Percentiles rank a stretch among this genome's conserved stretches.
These are phyloP conservation scores for Rhazya stricta DNA, from an alignment of 257 asterid genomes.

Conservation along the genomic window DNA sequence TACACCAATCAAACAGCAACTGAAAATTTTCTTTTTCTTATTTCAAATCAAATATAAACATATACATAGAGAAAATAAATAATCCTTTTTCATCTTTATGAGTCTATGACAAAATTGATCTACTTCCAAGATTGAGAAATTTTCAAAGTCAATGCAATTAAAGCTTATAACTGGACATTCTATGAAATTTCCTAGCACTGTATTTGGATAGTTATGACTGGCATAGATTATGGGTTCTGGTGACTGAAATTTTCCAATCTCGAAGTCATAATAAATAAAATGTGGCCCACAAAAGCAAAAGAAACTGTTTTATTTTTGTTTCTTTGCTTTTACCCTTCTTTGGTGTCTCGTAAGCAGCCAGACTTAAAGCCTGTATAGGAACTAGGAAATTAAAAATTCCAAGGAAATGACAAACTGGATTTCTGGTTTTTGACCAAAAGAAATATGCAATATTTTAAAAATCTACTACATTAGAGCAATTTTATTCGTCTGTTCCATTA, in stretches of 20 bases:
- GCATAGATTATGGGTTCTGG: not conserved
- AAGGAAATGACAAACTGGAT: no score
- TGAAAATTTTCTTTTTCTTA: not conserved
- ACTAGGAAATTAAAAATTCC: no score
- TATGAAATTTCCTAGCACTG: not conserved
- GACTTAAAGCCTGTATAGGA: no score
- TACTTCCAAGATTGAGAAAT: not conserved
- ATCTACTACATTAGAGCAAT: not conserved
- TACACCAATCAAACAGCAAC: not conserved
- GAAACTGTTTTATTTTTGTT: not conserved
- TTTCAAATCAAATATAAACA: not conserved
- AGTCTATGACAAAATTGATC: not conserved
- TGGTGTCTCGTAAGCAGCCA: not conserved
- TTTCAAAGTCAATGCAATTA: not conserved
- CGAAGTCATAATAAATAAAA: not conserved
- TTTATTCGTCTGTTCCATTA: not conserved
- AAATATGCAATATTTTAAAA: no score
- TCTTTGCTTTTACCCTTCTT: not conserved
- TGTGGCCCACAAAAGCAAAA: not conserved
- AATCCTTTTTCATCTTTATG: not conserved
- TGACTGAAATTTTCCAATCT: not conserved
- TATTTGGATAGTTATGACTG: not conserved
- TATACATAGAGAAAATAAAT: not conserved
- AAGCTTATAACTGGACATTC: not conserved
- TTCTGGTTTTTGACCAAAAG: no score